Percentiles rank a stretch among this genome's conserved stretches.
phyloP scores from a whole-genome alignment of 1,284 basidiomycete genomes.

The Sparassis latifolia region DNA sequence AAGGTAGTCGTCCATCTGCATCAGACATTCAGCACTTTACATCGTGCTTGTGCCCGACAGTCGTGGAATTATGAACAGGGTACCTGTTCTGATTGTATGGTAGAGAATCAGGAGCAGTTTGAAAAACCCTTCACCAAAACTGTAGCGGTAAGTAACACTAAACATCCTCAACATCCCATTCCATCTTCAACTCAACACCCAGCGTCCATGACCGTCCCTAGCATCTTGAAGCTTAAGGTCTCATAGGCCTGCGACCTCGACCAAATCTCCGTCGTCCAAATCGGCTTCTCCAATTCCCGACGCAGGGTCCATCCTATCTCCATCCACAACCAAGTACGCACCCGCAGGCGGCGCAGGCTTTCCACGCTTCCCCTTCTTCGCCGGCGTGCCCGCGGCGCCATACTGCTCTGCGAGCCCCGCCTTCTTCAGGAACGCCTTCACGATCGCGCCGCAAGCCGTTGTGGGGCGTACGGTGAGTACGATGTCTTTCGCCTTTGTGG shows the following conservation, averaged over 20 bases:
- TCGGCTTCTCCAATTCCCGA: slow-evolving; percentile 57
- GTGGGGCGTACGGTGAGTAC: slow-evolving; percentile 62
- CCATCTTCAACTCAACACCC: too few species aligned
- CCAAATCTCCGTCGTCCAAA: slow-evolving; percentile 69
- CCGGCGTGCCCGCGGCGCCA: slow-evolving; percentile 16
- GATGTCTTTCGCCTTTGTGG: slow-evolving; percentile 46
- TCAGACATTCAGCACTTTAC: too few species aligned
- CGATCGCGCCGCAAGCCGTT: slow-evolving; percentile 66
- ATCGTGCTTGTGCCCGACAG: too few species aligned
- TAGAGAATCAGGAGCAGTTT: too few species aligned
- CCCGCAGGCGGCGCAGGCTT: slow-evolving; percentile 22
- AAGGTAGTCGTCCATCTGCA: too few species aligned
- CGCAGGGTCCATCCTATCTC: slow-evolving; percentile 54
- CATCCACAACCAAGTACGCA: slow-evolving; percentile 58
- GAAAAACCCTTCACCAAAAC: too few species aligned
- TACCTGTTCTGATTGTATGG: too few species aligned
- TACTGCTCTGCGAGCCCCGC: slow-evolving; percentile 52
- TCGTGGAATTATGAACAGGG: too few species aligned
- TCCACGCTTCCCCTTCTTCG: slow-evolving; percentile 20
- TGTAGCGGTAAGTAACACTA: too few species aligned
- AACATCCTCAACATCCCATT: too few species aligned
- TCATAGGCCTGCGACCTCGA: slow-evolving; percentile 64
- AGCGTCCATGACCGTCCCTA: too few species aligned
- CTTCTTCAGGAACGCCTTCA: slow-evolving; percentile 63
- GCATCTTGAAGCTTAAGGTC: neutral